These are phyloP conservation scores for Paradendryphiella salina DNA, from an alignment of 2,329 filamentous ascomycete species.

Conservation along the genomic window DNA sequence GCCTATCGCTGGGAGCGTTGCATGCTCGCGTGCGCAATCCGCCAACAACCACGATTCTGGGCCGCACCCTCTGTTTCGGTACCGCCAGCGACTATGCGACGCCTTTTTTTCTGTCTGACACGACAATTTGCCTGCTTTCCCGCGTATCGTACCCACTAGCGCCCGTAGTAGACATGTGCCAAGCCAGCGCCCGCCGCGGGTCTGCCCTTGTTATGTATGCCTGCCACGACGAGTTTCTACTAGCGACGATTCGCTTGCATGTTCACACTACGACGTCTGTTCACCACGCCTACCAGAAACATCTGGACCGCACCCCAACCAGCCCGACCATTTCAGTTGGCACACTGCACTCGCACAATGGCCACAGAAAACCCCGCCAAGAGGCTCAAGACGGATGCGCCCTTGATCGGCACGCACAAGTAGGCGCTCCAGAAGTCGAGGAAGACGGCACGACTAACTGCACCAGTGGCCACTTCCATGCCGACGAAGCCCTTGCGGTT, in stretches of 20 bases:
- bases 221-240: conserved; percentile 11
- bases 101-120: background rate
- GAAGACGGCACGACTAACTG: background rate
- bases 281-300: background rate
- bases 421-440: conserved; percentile 30
- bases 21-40: conserved; percentile 43
- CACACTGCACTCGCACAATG: conserved; percentile 26
- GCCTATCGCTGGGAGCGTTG: conserved; percentile 6
- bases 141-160: conserved; percentile 10
- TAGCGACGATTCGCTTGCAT: conserved; percentile 23
- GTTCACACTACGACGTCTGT: conserved; percentile 14
- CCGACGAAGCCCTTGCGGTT: conserved; percentile 94
- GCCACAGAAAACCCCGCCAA: conserved; percentile 61
- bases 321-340: background rate
- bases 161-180: conserved; percentile 13
- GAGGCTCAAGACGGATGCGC: conserved; percentile 73
- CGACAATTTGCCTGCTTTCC: background rate
- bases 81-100: conserved; percentile 1
- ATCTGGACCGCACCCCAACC: background rate
- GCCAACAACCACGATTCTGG: conserved; percentile 7
- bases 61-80: background rate
- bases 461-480: conserved; percentile 86
- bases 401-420: conserved; percentile 89
- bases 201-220: conserved; percentile 5
- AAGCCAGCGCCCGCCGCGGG: conserved; percentile 19